A percentile compares a stretch with the other conserved stretches of the same genome.
Conservation (phyloP, 306 rosid species). For the Cucurbita pepo region DNA sequence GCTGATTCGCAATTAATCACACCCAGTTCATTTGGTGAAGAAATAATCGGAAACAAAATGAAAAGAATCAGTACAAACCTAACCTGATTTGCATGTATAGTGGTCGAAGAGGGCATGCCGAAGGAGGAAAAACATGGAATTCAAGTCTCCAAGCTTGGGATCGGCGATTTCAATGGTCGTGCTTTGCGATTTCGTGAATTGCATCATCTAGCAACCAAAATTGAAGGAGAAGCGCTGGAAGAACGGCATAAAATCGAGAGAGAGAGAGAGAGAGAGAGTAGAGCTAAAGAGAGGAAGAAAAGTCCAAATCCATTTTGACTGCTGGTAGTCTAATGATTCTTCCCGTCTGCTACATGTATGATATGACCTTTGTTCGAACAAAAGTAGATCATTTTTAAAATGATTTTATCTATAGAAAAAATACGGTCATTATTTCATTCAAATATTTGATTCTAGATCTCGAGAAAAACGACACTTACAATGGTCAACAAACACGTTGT, state of each 20-base stretch:
- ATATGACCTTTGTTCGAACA: no score
- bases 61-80: neutral
- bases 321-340: constrained; percentile 20
- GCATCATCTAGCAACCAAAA: neutral
- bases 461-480: no score
- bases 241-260: constrained; percentile 8
- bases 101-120: neutral
- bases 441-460: no score
- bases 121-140: neutral
- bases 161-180: neutral
- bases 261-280: neutral
- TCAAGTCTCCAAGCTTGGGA: neutral
- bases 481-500: no score
- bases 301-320: neutral
- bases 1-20: neutral
- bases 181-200: neutral
- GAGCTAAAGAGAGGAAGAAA: neutral
- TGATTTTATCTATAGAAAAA: no score
- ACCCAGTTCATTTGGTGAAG: neutral
- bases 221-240: neutral
- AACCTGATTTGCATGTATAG: neutral
- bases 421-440: no score
- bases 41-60: neutral
- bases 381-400: no score
- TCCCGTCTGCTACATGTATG: no score